phyloP scores from a whole-genome alignment of 352 stramenopile genomes.

The Globisporangium perplexum region DNA sequence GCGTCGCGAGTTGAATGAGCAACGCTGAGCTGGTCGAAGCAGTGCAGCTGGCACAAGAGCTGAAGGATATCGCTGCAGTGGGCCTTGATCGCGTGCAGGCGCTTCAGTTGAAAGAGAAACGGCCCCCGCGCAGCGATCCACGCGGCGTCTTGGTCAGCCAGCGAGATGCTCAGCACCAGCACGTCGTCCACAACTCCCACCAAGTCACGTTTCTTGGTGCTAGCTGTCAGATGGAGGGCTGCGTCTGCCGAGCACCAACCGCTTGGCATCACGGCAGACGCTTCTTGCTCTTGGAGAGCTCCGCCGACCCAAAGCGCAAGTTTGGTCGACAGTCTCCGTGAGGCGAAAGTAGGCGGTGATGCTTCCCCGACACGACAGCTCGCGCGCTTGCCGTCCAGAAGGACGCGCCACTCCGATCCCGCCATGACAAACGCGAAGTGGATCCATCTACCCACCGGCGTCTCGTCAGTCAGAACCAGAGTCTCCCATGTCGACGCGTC shows the following conservation, averaged over 20 bases:
- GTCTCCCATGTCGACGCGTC: no score
- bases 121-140: slow-evolving; percentile 20
- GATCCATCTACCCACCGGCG: no score
- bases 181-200: slow-evolving; percentile 27
- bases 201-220: slow-evolving; percentile 3
- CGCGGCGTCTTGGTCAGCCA: slow-evolving; percentile 12
- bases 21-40: not conserved
- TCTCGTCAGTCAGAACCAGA: no score
- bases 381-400: no score
- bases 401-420: no score
- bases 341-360: no score
- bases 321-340: no score
- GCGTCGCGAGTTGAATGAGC: not conserved
- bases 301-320: no score
- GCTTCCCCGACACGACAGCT: no score
- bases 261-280: no score
- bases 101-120: slow-evolving; percentile 37
- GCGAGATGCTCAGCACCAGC: slow-evolving; percentile 5
- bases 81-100: slow-evolving; percentile 17
- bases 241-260: no score
- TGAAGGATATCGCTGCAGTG: slow-evolving; percentile 27
- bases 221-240: not conserved
- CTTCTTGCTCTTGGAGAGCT: slow-evolving; percentile 4
- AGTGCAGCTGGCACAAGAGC: slow-evolving; percentile 26
- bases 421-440: no score